phyloP scores from a whole-genome alignment of 2,329 filamentous ascomycete genomes.

The Calonectria fujianensis region DNA sequence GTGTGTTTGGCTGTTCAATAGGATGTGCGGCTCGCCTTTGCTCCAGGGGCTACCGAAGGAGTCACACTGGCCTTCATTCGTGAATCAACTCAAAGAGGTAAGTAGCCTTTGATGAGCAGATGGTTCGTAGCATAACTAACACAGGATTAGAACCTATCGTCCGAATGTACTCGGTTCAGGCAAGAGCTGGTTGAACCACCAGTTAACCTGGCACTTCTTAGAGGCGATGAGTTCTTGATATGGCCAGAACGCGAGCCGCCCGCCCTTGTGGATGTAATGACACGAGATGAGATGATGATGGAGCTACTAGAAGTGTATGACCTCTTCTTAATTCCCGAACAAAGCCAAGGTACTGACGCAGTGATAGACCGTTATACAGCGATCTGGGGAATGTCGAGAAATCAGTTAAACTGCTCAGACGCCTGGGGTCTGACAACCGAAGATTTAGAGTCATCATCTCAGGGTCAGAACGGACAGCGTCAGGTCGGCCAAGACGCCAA shows the following conservation, averaged over 20 bases:
- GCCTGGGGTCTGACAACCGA: conserved; percentile 53
- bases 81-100: conserved; percentile 58
- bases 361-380: conserved; percentile 46
- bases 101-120: conserved; percentile 8
- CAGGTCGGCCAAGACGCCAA: conserved; percentile 49
- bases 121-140: conserved; percentile 31
- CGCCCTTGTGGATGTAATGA: conserved; percentile 57
- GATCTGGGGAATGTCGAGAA: conserved; percentile 47
- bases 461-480: conserved; percentile 47
- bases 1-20: conserved; percentile 57
- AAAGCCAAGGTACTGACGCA: conserved; percentile 31
- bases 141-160: conserved; percentile 52
- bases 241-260: conserved; percentile 56
- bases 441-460: conserved; percentile 55
- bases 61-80: conserved; percentile 61
- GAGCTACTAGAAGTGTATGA: conserved; percentile 56
- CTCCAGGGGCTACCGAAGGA: conserved; percentile 43
- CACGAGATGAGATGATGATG: conserved; percentile 59
- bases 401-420: conserved; percentile 53
- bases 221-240: conserved; percentile 54
- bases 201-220: conserved; percentile 43
- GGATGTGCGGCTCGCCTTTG: conserved; percentile 45
- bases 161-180: conserved; percentile 53
- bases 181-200: conserved; percentile 54
- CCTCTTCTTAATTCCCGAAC: too few species aligned